Evolutionary conservation across 2,329 filamentous ascomycete species (phyloP).

Genomic region (Neurospora crassa): DNA sequence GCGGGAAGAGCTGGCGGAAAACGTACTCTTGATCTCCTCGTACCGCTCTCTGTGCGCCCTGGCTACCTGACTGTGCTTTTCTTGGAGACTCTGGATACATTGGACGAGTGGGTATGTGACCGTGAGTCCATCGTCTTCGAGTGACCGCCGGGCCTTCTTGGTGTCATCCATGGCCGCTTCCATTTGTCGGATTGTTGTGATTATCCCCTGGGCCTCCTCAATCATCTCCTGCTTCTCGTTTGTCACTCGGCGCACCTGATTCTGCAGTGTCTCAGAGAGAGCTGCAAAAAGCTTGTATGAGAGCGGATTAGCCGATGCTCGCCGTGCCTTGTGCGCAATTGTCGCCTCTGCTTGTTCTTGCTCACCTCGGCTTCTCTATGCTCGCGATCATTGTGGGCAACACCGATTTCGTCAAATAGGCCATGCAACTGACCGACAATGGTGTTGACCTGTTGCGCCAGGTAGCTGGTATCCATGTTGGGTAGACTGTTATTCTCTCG

Average conservation of each 20-base stretch:
- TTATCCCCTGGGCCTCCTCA: slow-evolving; percentile 80
- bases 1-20: not conserved
- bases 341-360: slow-evolving; percentile 8
- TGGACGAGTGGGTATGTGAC: slow-evolving; percentile 75
- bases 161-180: slow-evolving; percentile 77
- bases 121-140: slow-evolving; percentile 56
- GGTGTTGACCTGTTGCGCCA: slow-evolving; percentile 89
- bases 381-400: slow-evolving; percentile 88
- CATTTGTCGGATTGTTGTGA: slow-evolving; percentile 87
- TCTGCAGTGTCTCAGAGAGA: slow-evolving; percentile 83
- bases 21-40: slow-evolving; percentile 86
- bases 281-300: slow-evolving; percentile 69
- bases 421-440: slow-evolving; percentile 90
- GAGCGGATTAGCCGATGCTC: slow-evolving; percentile 2
- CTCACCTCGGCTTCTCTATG: slow-evolving; percentile 76
- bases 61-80: slow-evolving; percentile 73
- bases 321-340: not conserved
- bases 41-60: slow-evolving; percentile 84
- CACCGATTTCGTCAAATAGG: slow-evolving; percentile 94
- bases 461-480: slow-evolving; percentile 79
- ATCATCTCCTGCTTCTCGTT: slow-evolving; percentile 82
- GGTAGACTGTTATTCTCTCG: not conserved
- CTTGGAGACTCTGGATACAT: slow-evolving; percentile 72
- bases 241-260: slow-evolving; percentile 76
- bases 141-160: slow-evolving; percentile 46